Evolutionary conservation across 2,329 filamentous ascomycete genomes (phyloP), one percentile per base, ranked within the genome.

Genomic region (Macrophomina pseudophaseolina): DNA sequence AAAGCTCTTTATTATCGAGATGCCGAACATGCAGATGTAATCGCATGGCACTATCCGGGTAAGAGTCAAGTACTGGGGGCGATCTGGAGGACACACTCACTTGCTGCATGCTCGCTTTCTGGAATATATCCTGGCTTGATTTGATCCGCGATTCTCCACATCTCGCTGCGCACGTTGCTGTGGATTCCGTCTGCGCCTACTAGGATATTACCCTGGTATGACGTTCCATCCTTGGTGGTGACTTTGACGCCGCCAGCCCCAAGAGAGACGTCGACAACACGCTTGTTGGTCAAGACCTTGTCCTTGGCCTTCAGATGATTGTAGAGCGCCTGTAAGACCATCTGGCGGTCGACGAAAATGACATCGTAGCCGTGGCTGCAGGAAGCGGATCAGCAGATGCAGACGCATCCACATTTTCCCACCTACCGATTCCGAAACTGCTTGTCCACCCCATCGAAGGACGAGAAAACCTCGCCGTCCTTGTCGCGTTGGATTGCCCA

Each of bases 271-370:
- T 32, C 18, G 12, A 30, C 28, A n/a, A 67, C 56, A 5, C 48
- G 32, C 30, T 63, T 67, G 16, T 14, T 42, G 7, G 32, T 38
- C 4, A 62, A n/a, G 48, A 64, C 14, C n/a, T 64, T 64, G 35
- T 42, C 23, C 23, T 64, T 64, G 48, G 48, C 44, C 30, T 53
- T 18, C 18, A 64, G n/a, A 28, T 53, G 42, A 8, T 74, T 64
- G 42, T 73, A 73, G 4, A 76, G 59, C 8, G 69, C 70, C 62
- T 71, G 51, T 18, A 66, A 35, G 32, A 67, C 33, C 66, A 66
- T 59, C 23, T 67, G 66, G 46, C 67, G 67, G 38, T 68, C 64
- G n/a, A 68, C 33, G 16, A 66, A 68, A 33, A 67, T 56, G 9
- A 65, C 54, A 28, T 52, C 40, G 32, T 67, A 67, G 3, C 60